phyloP scores from a whole-genome alignment of 805 yeast genomes.

The Deakozyma indianensis region DNA sequence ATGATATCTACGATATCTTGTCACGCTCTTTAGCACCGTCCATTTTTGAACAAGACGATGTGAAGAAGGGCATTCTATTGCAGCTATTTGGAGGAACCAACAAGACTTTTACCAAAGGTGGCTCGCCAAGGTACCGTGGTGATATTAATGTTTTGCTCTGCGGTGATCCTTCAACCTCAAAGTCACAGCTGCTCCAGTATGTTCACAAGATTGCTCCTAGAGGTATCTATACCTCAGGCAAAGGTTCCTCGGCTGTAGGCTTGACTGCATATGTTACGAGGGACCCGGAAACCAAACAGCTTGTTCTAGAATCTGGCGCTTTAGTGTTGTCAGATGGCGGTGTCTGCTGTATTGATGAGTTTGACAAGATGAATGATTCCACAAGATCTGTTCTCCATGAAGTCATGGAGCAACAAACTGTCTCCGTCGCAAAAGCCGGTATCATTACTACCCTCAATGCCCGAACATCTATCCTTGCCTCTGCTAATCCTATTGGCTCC shows the following conservation, averaged over 20 bases:
- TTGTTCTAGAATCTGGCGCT: constrained; percentile 93
- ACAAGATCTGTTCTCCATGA: constrained; percentile 93
- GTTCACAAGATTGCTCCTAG: constrained; percentile 97
- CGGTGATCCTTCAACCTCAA: constrained; percentile 97
- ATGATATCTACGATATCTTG: constrained; percentile 71
- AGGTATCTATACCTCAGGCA: constrained; percentile 96
- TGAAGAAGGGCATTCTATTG: constrained; percentile 82
- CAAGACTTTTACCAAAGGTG: constrained; percentile 78
- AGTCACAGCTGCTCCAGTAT: constrained; percentile 85
- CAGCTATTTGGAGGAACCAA: constrained; percentile 95
- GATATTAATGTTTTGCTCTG: constrained; percentile 83
- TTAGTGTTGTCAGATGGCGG: constrained; percentile 95
- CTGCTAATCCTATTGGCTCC: constrained; percentile 95
- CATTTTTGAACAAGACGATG: constrained; percentile 90
- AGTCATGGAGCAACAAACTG: constrained; percentile 99
- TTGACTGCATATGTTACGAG: constrained; percentile 92
- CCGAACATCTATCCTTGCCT: constrained; percentile 86
- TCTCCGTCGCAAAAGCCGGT: constrained; percentile 96
- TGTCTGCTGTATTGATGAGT: constrained; percentile 96
- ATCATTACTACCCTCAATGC: constrained; percentile 95
- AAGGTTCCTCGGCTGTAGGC: constrained; percentile 98
- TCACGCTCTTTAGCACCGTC: constrained; percentile 95
- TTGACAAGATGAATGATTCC: constrained; percentile 91
- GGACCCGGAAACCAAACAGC: constrained; percentile 84
- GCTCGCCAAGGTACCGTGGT: constrained; percentile 73